These are phyloP conservation scores for Delphinella strobiligena DNA, from an alignment of 2,329 filamentous ascomycete genomes.

Conservation along the genomic window DNA sequence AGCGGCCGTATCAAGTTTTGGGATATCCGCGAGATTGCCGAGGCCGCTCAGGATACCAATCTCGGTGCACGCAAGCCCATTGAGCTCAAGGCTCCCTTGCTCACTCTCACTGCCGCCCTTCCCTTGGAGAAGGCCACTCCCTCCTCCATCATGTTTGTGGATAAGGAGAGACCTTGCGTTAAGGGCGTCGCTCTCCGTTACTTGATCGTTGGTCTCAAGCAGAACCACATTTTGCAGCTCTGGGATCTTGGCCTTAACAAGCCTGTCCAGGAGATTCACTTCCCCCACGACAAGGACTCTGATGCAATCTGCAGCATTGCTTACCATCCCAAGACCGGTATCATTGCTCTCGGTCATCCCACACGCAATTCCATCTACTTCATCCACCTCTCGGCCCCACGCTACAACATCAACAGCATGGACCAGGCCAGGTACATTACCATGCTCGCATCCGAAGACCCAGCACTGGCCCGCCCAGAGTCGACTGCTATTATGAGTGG, in stretches of 20 bases:
- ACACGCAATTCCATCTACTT: slow-evolving; percentile 97
- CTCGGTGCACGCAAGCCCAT: slow-evolving; percentile 38
- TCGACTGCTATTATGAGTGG: slow-evolving; percentile 96
- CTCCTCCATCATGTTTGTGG: slow-evolving; percentile 87
- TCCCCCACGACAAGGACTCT: slow-evolving; percentile 90
- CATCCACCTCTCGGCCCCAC: slow-evolving; percentile 84
- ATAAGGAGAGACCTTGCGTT: slow-evolving; percentile 87
- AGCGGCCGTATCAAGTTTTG: slow-evolving; percentile 94
- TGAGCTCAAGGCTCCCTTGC: slow-evolving; percentile 74
- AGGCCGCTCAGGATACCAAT: slow-evolving; percentile 33
- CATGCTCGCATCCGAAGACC: slow-evolving; percentile 60
- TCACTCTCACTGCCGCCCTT: slow-evolving; percentile 76
- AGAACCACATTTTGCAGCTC: slow-evolving; percentile 95
- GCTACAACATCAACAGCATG: slow-evolving; percentile 70
- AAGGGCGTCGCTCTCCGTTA: slow-evolving; percentile 86
- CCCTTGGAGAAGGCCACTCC: slow-evolving; percentile 92
- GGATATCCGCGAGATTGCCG: slow-evolving; percentile 75
- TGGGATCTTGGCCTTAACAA: slow-evolving; percentile 96
- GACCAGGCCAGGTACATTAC: slow-evolving; percentile 82
- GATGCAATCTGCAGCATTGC: slow-evolving; percentile 96
- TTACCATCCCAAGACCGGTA: slow-evolving; percentile 84
- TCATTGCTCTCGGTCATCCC: slow-evolving; percentile 89
- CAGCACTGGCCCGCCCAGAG: slow-evolving; percentile 69
- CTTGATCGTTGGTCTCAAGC: slow-evolving; percentile 95
- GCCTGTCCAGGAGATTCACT: slow-evolving; percentile 91